These are phyloP conservation scores for Paecilomyces niveus DNA, from an alignment of 2,329 filamentous ascomycete genomes.

Conservation along the genomic window DNA sequence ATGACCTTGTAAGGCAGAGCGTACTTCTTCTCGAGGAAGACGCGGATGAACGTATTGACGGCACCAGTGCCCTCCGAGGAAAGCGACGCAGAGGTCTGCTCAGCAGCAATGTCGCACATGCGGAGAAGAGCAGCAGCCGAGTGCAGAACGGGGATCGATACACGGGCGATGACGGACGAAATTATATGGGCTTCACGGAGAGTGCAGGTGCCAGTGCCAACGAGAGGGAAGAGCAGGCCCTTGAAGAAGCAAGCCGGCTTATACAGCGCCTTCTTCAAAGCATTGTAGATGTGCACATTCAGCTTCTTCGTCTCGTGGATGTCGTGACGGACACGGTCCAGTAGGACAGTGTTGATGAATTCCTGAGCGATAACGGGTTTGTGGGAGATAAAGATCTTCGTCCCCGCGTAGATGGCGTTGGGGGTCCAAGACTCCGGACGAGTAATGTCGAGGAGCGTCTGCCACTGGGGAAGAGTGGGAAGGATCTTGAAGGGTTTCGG, in stretches of 20 bases:
- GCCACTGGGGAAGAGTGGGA: constrained; percentile 86
- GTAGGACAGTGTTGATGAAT: constrained; percentile 79
- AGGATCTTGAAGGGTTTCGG: constrained; percentile 98
- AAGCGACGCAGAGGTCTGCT: constrained; percentile 68
- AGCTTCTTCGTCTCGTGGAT: constrained; percentile 92
- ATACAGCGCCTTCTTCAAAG: constrained; percentile 85
- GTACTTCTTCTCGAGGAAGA: constrained; percentile 93
- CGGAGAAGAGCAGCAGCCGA: constrained; percentile 86
- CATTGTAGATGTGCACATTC: constrained; percentile 91
- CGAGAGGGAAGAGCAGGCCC: constrained; percentile 84
- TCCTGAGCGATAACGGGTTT: constrained; percentile 73
- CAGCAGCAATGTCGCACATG: constrained; percentile 87
- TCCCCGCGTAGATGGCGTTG: constrained; percentile 81
- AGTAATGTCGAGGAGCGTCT: constrained; percentile 79
- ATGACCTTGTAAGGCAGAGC: constrained; percentile 91
- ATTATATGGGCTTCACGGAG: constrained; percentile 89
- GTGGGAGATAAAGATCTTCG: constrained; percentile 82
- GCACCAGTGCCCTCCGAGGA: constrained; percentile 76
- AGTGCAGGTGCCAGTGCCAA: constrained; percentile 79
- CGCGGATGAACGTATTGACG: constrained; percentile 91
- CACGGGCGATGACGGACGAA: constrained; percentile 72
- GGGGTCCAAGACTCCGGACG: constrained; percentile 70
- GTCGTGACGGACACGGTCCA: constrained; percentile 86
- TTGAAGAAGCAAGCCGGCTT: constrained; percentile 97
- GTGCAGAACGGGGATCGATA: constrained; percentile 85